Percentiles rank a stretch among this genome's conserved stretches.
phyloP scores from a whole-genome alignment of 2,329 filamentous ascomycete species.

The Paecilomyces niveus region DNA sequence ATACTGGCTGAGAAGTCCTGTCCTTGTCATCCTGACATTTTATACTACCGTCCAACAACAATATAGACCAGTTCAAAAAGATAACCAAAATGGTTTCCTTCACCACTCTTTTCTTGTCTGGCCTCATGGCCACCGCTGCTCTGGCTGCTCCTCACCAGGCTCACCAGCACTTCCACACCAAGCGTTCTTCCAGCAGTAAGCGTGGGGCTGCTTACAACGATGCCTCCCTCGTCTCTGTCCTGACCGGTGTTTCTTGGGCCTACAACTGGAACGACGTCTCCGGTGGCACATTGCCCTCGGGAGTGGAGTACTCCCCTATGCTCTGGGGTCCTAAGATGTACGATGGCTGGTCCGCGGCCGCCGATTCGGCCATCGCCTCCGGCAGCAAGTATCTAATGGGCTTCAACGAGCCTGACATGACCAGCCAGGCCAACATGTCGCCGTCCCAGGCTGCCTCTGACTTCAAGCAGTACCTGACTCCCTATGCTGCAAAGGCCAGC shows the following conservation, averaged over 20 bases:
- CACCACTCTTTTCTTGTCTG: not conserved
- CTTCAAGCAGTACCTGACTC: conserved; percentile 34
- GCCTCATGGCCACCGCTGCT: conserved; percentile 11
- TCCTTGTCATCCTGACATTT: not conserved
- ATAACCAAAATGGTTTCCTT: not conserved
- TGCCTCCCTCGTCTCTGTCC: conserved; percentile 21
- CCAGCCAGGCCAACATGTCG: conserved; percentile 31
- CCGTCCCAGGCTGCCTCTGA: conserved; percentile 27
- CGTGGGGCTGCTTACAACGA: conserved; percentile 37
- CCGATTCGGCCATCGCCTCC: conserved; percentile 25
- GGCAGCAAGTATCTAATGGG: conserved; percentile 33
- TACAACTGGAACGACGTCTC: conserved; percentile 38
- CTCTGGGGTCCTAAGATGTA: conserved; percentile 36
- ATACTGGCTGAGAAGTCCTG: not conserved
- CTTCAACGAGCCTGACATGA: conserved; percentile 42
- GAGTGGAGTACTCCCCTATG: conserved; percentile 39
- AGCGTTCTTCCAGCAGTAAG: conserved; percentile 12
- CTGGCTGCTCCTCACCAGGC: conserved; percentile 13
- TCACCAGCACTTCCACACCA: conserved; percentile 11
- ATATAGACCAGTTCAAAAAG: not conserved
- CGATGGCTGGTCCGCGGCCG: conserved; percentile 25
- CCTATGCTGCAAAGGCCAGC: conserved; percentile 26
- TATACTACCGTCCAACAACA: not conserved
- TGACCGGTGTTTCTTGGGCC: conserved; percentile 33
- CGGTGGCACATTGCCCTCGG: conserved; percentile 21